Evolutionary conservation across 257 asterid species (phyloP).

Genomic region (Nicotiana noctiflora): DNA sequence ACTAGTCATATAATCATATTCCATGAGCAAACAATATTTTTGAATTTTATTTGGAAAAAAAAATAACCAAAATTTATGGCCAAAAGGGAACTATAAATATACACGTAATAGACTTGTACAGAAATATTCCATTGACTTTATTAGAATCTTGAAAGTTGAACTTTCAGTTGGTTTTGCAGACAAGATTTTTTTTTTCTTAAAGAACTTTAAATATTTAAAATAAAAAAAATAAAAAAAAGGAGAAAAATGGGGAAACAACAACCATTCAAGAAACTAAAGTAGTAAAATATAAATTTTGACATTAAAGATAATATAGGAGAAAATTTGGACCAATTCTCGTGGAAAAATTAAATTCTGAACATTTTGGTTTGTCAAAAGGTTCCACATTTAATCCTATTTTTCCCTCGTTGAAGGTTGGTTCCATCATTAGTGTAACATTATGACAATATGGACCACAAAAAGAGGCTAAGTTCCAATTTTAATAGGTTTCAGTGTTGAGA

Average conservation of each 20-base stretch:
- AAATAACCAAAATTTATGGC: no score
- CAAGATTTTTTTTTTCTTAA: neutral
- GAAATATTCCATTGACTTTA: no score
- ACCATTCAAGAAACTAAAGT: neutral
- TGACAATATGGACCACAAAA: neutral
- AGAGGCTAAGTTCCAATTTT: neutral
- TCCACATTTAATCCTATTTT: constrained; percentile 2
- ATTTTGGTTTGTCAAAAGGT: neutral
- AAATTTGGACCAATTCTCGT: neutral
- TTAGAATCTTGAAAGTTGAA: no score
- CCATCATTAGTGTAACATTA: neutral
- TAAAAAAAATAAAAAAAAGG: no score
- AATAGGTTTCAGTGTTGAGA: neutral
- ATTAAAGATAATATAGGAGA: neutral
- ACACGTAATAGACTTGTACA: no score
- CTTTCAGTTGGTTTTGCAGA: neutral
- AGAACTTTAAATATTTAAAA: no score
- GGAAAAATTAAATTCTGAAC: neutral
- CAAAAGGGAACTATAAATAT: no score
- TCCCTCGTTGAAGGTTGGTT: neutral
- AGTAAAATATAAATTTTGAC: neutral
- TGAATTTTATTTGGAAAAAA: no score
- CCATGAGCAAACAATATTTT: no score
- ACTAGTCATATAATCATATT: no score
- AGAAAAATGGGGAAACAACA: neutral